These are phyloP conservation scores for Trichosanthes cucumerina DNA, from an alignment of 306 rosid species.

Conservation along the genomic window DNA sequence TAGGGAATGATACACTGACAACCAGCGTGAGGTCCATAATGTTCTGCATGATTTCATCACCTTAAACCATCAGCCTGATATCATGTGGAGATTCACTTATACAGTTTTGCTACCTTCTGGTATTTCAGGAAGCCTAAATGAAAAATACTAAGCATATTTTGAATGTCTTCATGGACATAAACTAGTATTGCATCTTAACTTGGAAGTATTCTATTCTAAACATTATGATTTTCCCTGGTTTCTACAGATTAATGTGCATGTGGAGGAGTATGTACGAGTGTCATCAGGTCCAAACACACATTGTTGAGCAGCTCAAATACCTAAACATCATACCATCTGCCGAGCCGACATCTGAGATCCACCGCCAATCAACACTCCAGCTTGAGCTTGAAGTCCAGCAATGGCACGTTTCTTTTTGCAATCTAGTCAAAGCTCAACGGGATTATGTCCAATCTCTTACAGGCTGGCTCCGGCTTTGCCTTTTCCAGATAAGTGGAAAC, in stretches of 20 bases:
- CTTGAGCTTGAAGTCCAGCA: constrained; percentile 87
- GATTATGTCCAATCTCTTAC: constrained; percentile 81
- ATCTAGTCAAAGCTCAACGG: constrained; percentile 61
- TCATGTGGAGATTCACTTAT: neutral
- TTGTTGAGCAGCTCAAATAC: constrained; percentile 88
- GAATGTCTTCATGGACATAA: neutral
- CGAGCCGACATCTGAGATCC: constrained; percentile 81
- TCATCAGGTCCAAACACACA: constrained; percentile 94
- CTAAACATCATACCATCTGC: constrained; percentile 66
- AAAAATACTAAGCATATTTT: neutral
- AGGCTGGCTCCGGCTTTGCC: constrained; percentile 89
- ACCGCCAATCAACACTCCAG: constrained; percentile 80
- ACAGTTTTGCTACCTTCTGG: neutral
- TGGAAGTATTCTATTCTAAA: neutral
- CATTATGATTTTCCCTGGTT: neutral
- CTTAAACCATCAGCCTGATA: neutral
- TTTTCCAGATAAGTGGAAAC: constrained; percentile 57
- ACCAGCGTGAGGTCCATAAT: neutral
- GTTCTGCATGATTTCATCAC: neutral
- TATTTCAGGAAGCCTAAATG: neutral
- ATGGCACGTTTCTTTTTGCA: constrained; percentile 87
- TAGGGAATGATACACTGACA: neutral
- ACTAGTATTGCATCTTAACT: neutral
- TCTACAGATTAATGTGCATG: constrained; percentile 84
- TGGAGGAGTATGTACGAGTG: constrained; percentile 98